Conservation (phyloP, 2,329 filamentous ascomycete genomes). For the Coniosporium tulheliwenetii region DNA sequence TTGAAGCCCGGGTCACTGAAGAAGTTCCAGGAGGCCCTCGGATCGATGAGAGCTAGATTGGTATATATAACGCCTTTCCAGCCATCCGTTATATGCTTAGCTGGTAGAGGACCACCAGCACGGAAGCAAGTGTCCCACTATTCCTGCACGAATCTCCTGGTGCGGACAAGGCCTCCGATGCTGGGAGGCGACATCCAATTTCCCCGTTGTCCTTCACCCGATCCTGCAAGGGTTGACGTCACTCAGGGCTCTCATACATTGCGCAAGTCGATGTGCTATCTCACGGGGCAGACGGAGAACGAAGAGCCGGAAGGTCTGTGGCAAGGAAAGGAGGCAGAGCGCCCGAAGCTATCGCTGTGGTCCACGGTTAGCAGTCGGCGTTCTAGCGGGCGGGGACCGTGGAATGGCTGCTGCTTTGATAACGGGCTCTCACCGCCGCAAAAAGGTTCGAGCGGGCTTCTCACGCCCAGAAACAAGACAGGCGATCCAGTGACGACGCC, state of each 20-base stretch:
- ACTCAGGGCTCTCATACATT: conserved; percentile 44
- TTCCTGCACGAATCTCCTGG: conserved; percentile 53
- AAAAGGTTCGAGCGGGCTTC: conserved; percentile 28
- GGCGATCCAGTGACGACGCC: background rate
- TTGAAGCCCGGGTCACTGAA: conserved; percentile 52
- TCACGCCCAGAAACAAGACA: conserved; percentile 26
- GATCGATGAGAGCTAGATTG: conserved; percentile 61
- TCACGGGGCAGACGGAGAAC: conserved; percentile 31
- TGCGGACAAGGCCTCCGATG: conserved; percentile 69
- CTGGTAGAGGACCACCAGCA: conserved; percentile 44
- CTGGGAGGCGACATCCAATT: conserved; percentile 69
- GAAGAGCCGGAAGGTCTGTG: conserved; percentile 45
- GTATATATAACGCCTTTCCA: conserved; percentile 73
- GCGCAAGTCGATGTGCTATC: conserved; percentile 31
- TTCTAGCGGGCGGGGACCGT: conserved; percentile 38
- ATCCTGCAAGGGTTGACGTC: conserved; percentile 69
- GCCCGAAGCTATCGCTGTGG: background rate
- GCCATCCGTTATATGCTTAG: conserved; percentile 42
- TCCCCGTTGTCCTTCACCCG: conserved; percentile 67
- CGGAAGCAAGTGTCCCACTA: conserved; percentile 75
- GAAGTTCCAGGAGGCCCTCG: conserved; percentile 53
- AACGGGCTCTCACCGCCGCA: conserved; percentile 29
- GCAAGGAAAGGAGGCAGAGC: conserved; percentile 40
- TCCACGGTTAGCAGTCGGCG: background rate
- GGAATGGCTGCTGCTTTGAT: conserved; percentile 54